phyloP scores from a whole-genome alignment of 2,329 filamentous ascomycete genomes.

The Exophiala sp. region DNA sequence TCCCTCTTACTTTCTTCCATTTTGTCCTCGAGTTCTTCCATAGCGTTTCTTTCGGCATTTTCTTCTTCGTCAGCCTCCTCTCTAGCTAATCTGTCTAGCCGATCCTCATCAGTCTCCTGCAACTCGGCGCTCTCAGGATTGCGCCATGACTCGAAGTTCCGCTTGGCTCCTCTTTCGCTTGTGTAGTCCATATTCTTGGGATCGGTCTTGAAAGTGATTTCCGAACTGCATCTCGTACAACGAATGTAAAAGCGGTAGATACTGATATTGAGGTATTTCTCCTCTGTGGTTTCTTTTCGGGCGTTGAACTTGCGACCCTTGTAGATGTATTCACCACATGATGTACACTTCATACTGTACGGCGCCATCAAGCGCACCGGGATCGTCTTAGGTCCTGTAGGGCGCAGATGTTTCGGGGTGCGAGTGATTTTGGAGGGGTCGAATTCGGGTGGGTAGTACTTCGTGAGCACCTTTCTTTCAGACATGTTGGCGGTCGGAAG shows the following conservation, averaged over 20 bases:
- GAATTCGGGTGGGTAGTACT: slow-evolving; percentile 70
- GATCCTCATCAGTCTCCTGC: slow-evolving; percentile 81
- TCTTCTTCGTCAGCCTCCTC: slow-evolving; percentile 65
- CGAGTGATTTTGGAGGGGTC: slow-evolving; percentile 78
- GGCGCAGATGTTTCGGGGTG: slow-evolving; percentile 53
- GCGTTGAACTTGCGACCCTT: slow-evolving; percentile 95
- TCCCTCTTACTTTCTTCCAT: slow-evolving; percentile 88
- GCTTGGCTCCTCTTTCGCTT: slow-evolving; percentile 75
- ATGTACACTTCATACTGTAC: slow-evolving; percentile 72
- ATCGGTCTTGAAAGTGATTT: slow-evolving; percentile 92
- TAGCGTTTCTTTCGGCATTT: slow-evolving; percentile 76
- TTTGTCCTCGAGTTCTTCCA: slow-evolving; percentile 93
- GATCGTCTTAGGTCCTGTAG: slow-evolving; percentile 73
- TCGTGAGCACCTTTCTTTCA: slow-evolving; percentile 74
- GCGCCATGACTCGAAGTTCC: slow-evolving; percentile 92
- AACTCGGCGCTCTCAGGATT: slow-evolving; percentile 55
- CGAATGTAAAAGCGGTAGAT: slow-evolving; percentile 89
- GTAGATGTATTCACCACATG: slow-evolving; percentile 79
- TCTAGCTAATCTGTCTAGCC: slow-evolving; percentile 75
- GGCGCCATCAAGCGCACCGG: slow-evolving; percentile 89
- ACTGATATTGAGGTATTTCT: slow-evolving; percentile 83
- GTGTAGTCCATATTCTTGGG: slow-evolving; percentile 92
- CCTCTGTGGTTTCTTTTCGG: slow-evolving; percentile 85
- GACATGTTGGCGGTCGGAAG: slow-evolving; percentile 59
- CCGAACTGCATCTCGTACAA: slow-evolving; percentile 78